Base-by-base conservation (phyloP, 495 filamentous ascomycete genomes). In the Xylona heveae region DNA sequence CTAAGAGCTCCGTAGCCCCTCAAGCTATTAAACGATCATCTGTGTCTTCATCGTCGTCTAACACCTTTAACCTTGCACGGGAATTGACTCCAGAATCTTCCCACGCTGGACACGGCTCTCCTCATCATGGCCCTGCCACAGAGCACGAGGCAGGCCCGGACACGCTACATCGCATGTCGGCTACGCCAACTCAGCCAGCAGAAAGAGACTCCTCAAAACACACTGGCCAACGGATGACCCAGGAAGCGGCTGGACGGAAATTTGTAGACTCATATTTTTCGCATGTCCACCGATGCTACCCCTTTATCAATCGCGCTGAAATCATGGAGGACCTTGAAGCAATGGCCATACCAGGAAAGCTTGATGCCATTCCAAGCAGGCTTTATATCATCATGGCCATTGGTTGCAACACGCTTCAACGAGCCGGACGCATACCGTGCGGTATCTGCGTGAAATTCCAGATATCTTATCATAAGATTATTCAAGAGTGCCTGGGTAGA, bases 401-500 rank as follows among this genome's bases (percentile, higher is more conserved):
- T 13, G 23, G 23, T 13, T 25, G 23, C 23, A 25, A 7, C 8
- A 25, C 23, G 23, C 23, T 25, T 7, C 23, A 25, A 13, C 23
- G 23, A 7, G 23, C 13, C 8, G 23, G 23, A 7, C 23, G 13
- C 8, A 13, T 25, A 7, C 23, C 23, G 23, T 7, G 13, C 23
- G 23, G 13, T 7, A 25, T 25, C 23, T 25, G 23, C 23, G 13
- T 13, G 8, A 25, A 25, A 13, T 25, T 25, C 23, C 23, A 13
- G 8, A 25, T 25, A 13, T 25, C 23, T 7, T 25, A 25, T 13
- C 7, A 7, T 7, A 13, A 13, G 8, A 25, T 25, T 25, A 25
- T 25, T 25, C 23, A 25, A 13, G 6, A 42, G 16, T 37, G 33
- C 14, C 19, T 42, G 7, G 33, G 28, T 24, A 33, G 15, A 26